phyloP scores from a whole-genome alignment of 2,329 filamentous ascomycete genomes.

The Kalaharituber pfeilii region DNA sequence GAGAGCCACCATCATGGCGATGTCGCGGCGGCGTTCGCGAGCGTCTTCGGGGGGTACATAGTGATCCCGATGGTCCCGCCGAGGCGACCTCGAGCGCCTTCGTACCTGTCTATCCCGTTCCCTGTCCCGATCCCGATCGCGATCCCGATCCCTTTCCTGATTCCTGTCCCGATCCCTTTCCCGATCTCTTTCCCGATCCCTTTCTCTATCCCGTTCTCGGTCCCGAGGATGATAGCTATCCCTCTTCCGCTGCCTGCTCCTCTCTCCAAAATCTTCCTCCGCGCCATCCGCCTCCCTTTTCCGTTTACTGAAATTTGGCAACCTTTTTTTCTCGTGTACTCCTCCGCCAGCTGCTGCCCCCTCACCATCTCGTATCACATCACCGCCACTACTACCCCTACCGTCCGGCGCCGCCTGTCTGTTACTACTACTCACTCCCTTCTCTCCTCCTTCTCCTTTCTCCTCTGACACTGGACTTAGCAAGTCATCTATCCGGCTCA shows the following conservation, averaged over 20 bases:
- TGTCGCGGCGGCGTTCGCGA: constrained; percentile 6
- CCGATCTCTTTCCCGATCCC: background rate
- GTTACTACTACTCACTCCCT: no score
- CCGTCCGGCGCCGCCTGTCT: background rate
- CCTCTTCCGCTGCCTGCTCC: background rate
- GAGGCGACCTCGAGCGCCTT: constrained; percentile 10
- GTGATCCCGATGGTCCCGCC: constrained; percentile 1
- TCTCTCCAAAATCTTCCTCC: background rate
- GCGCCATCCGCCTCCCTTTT: constrained; percentile 3
- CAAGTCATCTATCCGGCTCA: background rate
- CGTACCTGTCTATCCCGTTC: constrained; percentile 5
- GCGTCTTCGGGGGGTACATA: constrained; percentile 9
- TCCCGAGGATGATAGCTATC: background rate
- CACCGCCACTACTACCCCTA: background rate
- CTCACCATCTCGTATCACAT: background rate
- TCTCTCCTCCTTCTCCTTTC: background rate
- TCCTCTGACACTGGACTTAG: background rate
- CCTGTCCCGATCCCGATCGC: constrained; percentile 1
- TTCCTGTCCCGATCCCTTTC: background rate
- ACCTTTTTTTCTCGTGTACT: constrained; percentile 5
- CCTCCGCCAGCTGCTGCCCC: constrained; percentile 4
- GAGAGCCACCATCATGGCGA: background rate
- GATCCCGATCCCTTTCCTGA: constrained; percentile 3
- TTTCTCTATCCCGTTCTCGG: background rate
- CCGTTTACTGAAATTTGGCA: constrained; percentile 1